Conservation (phyloP, 192 early-diverging fungal genomes). For the Geranomyces variabilis region DNA sequence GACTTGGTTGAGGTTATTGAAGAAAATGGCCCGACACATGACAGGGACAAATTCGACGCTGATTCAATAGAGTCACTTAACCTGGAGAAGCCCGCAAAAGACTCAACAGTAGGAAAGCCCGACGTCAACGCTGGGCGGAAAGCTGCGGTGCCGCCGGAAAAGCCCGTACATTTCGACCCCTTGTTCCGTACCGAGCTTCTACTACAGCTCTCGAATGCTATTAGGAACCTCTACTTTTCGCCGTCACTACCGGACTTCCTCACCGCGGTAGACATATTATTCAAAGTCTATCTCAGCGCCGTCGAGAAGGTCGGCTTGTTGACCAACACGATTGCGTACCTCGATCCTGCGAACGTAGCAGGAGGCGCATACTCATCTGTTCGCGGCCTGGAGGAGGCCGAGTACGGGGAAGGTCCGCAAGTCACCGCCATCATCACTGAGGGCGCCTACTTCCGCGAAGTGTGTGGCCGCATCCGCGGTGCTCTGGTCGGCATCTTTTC, state of each 20-base stretch:
- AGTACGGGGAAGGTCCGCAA: slow-evolving; percentile 59
- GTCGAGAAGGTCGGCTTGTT: slow-evolving; percentile 50
- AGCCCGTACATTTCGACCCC: slow-evolving; percentile 29
- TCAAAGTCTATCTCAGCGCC: slow-evolving; percentile 50
- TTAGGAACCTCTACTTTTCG: slow-evolving; percentile 47
- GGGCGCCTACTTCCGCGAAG: slow-evolving; percentile 58
- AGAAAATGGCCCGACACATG: slow-evolving; percentile 31
- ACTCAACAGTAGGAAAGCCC: neutral
- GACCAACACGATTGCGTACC: slow-evolving; percentile 54
- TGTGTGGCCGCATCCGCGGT: slow-evolving; percentile 62
- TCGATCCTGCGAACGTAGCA: slow-evolving; percentile 48
- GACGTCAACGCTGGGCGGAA: neutral
- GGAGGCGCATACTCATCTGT: slow-evolving; percentile 51
- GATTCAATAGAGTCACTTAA: neutral
- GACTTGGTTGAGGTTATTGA: slow-evolving; percentile 43
- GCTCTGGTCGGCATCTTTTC: slow-evolving; percentile 57
- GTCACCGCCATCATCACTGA: slow-evolving; percentile 57
- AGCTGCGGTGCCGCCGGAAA: neutral
- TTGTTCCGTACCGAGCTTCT: slow-evolving; percentile 57
- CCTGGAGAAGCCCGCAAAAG: slow-evolving; percentile 6
- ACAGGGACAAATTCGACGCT: slow-evolving; percentile 12
- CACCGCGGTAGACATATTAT: slow-evolving; percentile 47
- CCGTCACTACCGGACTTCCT: slow-evolving; percentile 56
- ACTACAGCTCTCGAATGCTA: slow-evolving; percentile 27
- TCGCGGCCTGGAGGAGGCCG: slow-evolving; percentile 53